Evolutionary conservation across 352 stramenopile genomes (phyloP).

Genomic region (Phytopythium oedochilum): DNA sequence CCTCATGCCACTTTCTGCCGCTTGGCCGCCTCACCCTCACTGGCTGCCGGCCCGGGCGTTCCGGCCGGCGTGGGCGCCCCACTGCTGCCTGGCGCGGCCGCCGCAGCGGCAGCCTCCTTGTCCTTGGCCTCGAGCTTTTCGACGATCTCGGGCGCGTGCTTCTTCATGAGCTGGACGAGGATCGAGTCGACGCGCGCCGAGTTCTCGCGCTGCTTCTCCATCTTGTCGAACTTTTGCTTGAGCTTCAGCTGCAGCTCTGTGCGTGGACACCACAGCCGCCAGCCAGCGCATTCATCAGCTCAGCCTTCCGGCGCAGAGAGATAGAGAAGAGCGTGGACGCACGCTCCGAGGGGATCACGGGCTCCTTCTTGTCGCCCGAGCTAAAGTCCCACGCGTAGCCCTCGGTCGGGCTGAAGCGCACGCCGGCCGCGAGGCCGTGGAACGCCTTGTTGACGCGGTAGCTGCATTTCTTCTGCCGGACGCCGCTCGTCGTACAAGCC

Average conservation of each 20-base stretch:
- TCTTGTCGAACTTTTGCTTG: conserved; percentile 86
- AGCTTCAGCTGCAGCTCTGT: conserved; percentile 80
- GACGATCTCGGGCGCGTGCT: conserved; percentile 79
- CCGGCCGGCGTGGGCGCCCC: background rate
- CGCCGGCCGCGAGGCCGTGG: conserved; percentile 58
- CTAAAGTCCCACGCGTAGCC: conserved; percentile 88
- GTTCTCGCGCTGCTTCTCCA: conserved; percentile 84
- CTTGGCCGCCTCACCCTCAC: conserved; percentile 33
- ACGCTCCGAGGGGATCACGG: conserved; percentile 83
- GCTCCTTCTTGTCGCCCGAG: conserved; percentile 78
- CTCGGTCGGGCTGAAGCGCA: conserved; percentile 83
- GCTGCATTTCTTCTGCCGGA: conserved; percentile 84
- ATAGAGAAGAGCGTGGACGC: conserved; percentile 12
- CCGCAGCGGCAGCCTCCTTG: conserved; percentile 6
- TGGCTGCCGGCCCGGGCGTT: conserved; percentile 22
- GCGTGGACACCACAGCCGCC: no score
- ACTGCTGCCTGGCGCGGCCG: conserved; percentile 4
- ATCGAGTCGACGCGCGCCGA: conserved; percentile 79
- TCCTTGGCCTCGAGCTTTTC: conserved; percentile 66
- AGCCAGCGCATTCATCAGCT: no score
- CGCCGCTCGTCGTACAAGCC: no score
- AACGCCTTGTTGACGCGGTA: conserved; percentile 85
- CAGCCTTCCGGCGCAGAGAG: no score
- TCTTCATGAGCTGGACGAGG: conserved; percentile 83
- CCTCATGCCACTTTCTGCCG: conserved; percentile 54